A percentile compares a stretch with the other conserved stretches of the same genome.
phyloP scores from a whole-genome alignment of 108 stramenopile species.

The Discostella stelligeroides region DNA sequence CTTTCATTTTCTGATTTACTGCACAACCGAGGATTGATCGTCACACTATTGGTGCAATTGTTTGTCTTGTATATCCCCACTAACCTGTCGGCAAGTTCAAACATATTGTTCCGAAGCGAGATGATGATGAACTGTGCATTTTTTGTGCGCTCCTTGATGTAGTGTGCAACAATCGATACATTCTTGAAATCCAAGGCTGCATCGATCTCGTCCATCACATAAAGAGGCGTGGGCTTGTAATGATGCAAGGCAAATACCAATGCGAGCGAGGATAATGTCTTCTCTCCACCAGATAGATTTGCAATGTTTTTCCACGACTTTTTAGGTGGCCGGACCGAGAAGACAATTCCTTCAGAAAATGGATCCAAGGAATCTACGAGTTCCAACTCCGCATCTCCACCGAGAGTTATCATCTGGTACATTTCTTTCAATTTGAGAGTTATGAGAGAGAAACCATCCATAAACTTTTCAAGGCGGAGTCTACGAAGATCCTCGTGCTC shows the following conservation, averaged over 20 bases:
- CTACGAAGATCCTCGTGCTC: slow-evolving; percentile 92
- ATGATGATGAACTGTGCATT: slow-evolving; percentile 99
- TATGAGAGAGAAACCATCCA: slow-evolving; percentile 97
- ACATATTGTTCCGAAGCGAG: slow-evolving; percentile 99
- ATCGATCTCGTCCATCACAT: slow-evolving; percentile 99
- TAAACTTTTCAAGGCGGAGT: slow-evolving; percentile 96
- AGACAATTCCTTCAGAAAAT: slow-evolving; percentile 97
- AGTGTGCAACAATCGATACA: slow-evolving; percentile 98
- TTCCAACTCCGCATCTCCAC: slow-evolving; percentile 99
- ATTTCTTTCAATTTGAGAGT: slow-evolving; percentile 99
- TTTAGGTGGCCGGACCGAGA: slow-evolving; percentile 98
- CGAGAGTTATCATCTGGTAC: slow-evolving; percentile 99
- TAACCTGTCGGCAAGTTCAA: slow-evolving; percentile 97
- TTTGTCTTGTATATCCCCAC: slow-evolving; percentile 99
- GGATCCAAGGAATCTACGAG: slow-evolving; percentile 99
- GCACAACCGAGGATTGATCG: slow-evolving; percentile 85
- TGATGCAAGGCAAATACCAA: slow-evolving; percentile 99
- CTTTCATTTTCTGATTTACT: slow-evolving; percentile 21
- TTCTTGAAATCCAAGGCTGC: slow-evolving; percentile 99
- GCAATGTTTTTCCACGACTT: slow-evolving; percentile 99
- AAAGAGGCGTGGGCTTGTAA: slow-evolving; percentile 99
- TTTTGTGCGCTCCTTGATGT: slow-evolving; percentile 99
- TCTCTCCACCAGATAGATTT: slow-evolving; percentile 98
- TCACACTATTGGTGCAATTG: slow-evolving; percentile 96
- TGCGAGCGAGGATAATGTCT: slow-evolving; percentile 96